These are phyloP conservation scores for Ilyonectria mors-panacis DNA, from an alignment of 2,329 filamentous ascomycete species.

Conservation along the genomic window DNA sequence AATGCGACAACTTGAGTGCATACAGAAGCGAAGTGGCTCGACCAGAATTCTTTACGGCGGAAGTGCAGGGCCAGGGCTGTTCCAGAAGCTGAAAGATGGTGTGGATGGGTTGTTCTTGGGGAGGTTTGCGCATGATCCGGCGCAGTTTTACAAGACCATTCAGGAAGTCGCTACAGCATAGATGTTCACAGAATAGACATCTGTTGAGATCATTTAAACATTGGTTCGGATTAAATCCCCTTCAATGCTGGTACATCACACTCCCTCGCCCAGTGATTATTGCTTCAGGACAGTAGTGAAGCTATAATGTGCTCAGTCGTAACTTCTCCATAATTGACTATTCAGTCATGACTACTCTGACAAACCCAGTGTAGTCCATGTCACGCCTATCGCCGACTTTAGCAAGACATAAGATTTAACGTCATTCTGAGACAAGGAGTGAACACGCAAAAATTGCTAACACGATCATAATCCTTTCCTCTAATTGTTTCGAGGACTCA, in stretches of 20 bases:
- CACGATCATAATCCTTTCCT: not conserved
- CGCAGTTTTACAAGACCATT: slow-evolving; percentile 80
- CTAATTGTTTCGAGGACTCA: not conserved
- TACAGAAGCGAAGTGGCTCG: slow-evolving; percentile 65
- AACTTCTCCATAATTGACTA: too few relatives aligned
- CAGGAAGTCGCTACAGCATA: slow-evolving; percentile 73
- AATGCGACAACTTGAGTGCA: slow-evolving; percentile 68
- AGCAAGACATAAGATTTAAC: too few relatives aligned
- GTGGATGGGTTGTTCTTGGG: slow-evolving; percentile 88
- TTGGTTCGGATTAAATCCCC: too few relatives aligned
- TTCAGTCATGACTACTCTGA: too few relatives aligned
- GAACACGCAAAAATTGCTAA: not conserved
- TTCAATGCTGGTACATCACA: too few relatives aligned
- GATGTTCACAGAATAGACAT: not conserved
- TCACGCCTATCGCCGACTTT: too few relatives aligned
- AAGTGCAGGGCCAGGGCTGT: slow-evolving; percentile 85
- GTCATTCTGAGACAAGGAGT: too few relatives aligned
- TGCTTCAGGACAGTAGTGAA: too few relatives aligned
- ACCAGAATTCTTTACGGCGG: slow-evolving; percentile 86
- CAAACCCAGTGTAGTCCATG: too few relatives aligned
- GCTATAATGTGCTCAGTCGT: too few relatives aligned
- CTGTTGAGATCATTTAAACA: not conserved
- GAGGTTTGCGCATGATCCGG: slow-evolving; percentile 83
- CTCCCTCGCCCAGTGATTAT: too few relatives aligned
- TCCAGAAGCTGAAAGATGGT: slow-evolving; percentile 74